A percentile compares a stretch with the other conserved stretches of the same genome.
These are phyloP conservation scores for Lipomyces orientalis DNA, from an alignment of 805 yeast species.

Conservation along the genomic window DNA sequence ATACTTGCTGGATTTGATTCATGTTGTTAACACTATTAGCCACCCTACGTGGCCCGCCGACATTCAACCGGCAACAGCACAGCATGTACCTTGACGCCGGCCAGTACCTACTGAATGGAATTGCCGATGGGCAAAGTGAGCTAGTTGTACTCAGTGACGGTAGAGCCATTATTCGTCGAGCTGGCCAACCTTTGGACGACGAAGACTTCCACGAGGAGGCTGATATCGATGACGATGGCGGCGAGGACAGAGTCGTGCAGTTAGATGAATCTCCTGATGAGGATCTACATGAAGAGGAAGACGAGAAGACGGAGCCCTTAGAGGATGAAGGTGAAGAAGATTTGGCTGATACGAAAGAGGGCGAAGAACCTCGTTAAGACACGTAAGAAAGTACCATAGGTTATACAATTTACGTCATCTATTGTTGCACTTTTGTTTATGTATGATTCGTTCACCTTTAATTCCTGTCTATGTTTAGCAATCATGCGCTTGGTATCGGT, in stretches of 20 bases:
- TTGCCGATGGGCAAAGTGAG: conserved; percentile 19
- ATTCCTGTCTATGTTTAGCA: neutral
- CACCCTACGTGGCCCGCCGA: conserved; percentile 29
- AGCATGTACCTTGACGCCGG: conserved; percentile 13
- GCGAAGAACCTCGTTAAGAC: neutral
- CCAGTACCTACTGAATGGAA: conserved; percentile 14
- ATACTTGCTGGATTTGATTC: neutral
- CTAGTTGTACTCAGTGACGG: conserved; percentile 28
- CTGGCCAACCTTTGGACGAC: neutral
- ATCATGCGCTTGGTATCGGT: conserved; percentile 3
- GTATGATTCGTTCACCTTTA: neutral
- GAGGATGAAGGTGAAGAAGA: conserved; percentile 31
- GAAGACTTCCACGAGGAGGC: conserved; percentile 10
- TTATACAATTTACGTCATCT: neutral
- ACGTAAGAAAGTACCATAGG: neutral
- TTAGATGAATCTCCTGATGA: conserved; percentile 29
- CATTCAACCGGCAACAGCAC: conserved; percentile 7
- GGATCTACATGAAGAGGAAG: conserved; percentile 30
- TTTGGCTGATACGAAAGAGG: conserved; percentile 12
- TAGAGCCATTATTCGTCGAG: conserved; percentile 26
- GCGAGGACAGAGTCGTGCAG: conserved; percentile 6
- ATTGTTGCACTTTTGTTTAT: neutral
- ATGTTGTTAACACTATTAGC: conserved; percentile 2
- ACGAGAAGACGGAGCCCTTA: conserved; percentile 26
- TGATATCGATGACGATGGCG: conserved; percentile 7